These are phyloP conservation scores for Globisporangium cylindrosporum DNA, from an alignment of 352 stramenopile genomes.

Conservation along the genomic window DNA sequence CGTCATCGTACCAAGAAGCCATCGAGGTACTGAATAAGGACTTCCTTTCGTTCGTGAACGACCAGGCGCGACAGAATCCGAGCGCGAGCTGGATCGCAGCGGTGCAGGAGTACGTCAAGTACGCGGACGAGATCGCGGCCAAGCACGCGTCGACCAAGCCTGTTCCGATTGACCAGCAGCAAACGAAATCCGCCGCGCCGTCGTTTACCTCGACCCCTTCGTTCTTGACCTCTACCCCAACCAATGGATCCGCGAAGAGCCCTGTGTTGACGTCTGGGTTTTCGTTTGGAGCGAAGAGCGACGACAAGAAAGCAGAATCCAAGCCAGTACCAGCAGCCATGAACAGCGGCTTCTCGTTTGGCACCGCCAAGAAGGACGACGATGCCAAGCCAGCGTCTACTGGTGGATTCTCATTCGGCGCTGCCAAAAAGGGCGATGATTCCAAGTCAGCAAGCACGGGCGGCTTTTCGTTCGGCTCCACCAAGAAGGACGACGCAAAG, in stretches of 20 bases:
- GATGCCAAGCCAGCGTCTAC: slow-evolving; percentile 15
- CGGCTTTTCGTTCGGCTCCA: slow-evolving; percentile 46
- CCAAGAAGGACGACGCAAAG: slow-evolving; percentile 13
- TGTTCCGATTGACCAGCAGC: slow-evolving; percentile 36
- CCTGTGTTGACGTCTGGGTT: slow-evolving; percentile 18
- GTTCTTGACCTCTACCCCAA: neutral
- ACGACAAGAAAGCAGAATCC: slow-evolving; percentile 9
- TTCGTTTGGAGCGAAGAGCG: slow-evolving; percentile 14
- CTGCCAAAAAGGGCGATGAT: slow-evolving; percentile 10
- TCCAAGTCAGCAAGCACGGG: slow-evolving; percentile 21
- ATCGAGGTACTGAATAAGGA: slow-evolving; percentile 82
- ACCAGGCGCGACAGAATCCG: slow-evolving; percentile 64
- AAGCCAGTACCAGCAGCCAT: slow-evolving; percentile 13
- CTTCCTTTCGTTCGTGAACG: slow-evolving; percentile 71
- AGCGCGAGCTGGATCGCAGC: slow-evolving; percentile 61
- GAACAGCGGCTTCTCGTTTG: slow-evolving; percentile 34
- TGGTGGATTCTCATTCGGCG: slow-evolving; percentile 42
- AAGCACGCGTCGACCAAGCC: slow-evolving; percentile 68
- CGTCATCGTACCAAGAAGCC: slow-evolving; percentile 61
- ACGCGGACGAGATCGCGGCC: slow-evolving; percentile 51
- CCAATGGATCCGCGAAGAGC: slow-evolving; percentile 11
- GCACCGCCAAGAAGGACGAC: slow-evolving; percentile 15
- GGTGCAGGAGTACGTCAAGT: slow-evolving; percentile 75
- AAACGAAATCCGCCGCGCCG: slow-evolving; percentile 13
- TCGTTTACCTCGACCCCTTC: slow-evolving; percentile 4